phyloP scores from a whole-genome alignment of 345 rosid genomes.

The Rhizophora mangle region DNA sequence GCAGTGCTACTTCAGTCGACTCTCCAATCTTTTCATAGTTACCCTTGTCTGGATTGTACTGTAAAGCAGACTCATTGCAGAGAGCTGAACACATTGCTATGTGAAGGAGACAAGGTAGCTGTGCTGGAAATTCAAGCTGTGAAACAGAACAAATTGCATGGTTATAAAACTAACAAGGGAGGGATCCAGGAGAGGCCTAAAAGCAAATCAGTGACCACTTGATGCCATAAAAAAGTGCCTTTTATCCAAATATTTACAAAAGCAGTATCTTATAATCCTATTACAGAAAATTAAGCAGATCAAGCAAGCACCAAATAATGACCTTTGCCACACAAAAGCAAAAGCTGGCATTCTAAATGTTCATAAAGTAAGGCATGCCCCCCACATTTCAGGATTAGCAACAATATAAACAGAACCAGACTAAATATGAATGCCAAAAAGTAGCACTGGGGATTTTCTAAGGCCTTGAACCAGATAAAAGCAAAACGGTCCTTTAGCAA shows the following conservation, averaged over 20 bases:
- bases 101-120: slow-evolving; percentile 89
- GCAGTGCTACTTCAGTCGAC: slow-evolving; percentile 98
- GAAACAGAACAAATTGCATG: slow-evolving; percentile 24
- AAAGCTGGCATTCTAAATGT: not conserved
- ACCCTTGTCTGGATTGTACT: slow-evolving; percentile 92
- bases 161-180: slow-evolving; percentile 11
- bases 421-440: not conserved
- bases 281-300: not conserved
- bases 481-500: too few relatives aligned
- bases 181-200: not conserved
- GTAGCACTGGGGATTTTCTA: too few relatives aligned
- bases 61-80: slow-evolving; percentile 91
- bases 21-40: slow-evolving; percentile 94
- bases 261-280: not conserved
- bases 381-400: not conserved
- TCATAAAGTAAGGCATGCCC: not conserved
- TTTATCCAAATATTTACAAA: not conserved
- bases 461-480: too few relatives aligned
- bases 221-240: not conserved
- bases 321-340: not conserved
- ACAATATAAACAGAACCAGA: not conserved
- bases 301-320: not conserved
- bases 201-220: not conserved
- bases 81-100: slow-evolving; percentile 94
- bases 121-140: slow-evolving; percentile 93